Evolutionary conservation across 1,139 yeast genomes (phyloP).

Genomic region (Sugiyamaella xylanicola): DNA sequence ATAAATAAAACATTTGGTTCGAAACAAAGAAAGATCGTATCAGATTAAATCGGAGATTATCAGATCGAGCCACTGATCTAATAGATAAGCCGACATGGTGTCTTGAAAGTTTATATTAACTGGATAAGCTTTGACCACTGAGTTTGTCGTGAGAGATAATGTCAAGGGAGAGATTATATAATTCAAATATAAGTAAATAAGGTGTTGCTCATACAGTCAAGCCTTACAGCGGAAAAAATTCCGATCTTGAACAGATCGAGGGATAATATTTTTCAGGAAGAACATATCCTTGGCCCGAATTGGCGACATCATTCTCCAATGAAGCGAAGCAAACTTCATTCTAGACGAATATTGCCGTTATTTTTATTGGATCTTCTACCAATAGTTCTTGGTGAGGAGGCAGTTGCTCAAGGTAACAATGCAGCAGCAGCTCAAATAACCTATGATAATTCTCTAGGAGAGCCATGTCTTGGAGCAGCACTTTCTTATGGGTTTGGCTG

Average conservation of each 20-base stretch:
- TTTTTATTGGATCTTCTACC: neutral
- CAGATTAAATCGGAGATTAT: constrained; percentile 10
- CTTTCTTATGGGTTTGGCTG: constrained; percentile 13
- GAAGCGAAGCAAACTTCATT: neutral
- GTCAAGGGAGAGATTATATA: neutral
- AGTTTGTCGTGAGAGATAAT: constrained; percentile 6
- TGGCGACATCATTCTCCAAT: neutral
- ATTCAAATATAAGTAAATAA: constrained; percentile 8
- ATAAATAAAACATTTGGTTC: neutral
- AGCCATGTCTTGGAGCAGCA: constrained; percentile 16
- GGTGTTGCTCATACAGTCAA: constrained; percentile 1
- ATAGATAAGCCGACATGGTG: constrained; percentile 11
- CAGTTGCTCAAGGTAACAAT: neutral
- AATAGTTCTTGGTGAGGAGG: neutral
- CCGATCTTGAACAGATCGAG: neutral
- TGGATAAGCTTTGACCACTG: constrained; percentile 11
- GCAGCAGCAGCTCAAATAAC: constrained; percentile 2
- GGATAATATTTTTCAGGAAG: too few species aligned
- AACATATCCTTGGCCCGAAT: neutral
- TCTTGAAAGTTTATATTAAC: constrained; percentile 10
- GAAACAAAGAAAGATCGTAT: neutral
- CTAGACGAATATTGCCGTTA: neutral
- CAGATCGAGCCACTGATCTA: constrained; percentile 6
- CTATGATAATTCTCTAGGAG: constrained; percentile 10
- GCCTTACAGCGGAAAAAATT: neutral